Base-by-base conservation (phyloP, 1,139 yeast species). In the Meyerozyma sp. region DNA sequence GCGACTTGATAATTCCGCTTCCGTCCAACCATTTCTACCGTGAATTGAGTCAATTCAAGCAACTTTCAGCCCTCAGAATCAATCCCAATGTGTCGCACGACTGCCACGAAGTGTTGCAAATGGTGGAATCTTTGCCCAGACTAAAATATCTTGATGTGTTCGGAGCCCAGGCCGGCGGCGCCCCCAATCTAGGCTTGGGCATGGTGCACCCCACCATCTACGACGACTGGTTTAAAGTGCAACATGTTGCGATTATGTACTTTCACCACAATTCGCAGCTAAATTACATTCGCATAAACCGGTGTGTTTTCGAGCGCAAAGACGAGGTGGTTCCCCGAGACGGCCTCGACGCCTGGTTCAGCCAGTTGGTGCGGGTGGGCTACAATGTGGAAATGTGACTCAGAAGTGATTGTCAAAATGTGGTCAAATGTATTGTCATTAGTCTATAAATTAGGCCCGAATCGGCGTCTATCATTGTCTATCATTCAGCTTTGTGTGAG, bases 161-260 rank as follows among this genome's bases (percentile, higher is more conserved):
- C 46, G 84, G 83, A 0, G 57, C 68, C 18, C 68, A 70, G 21
- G 74, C 82, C 0, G 80, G 81, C 3, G 82, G 81, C 1, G 66
- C 75, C 0, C 79, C 79, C 5, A 79, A 78, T 54, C 66, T 79
- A 63, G 84, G 83, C 0, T 56, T 76, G 23, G 81, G 77, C 13
- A 75, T 73, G 62, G 63, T 68, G 4, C 79, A 78, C 53, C 81
- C 81, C 4, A 77, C 78, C 2, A 65, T 80, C 2, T 71, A 70
- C 50, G 84, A 79, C 54, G 77, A 75, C 45, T 80, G 84, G 84
- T 66, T 68, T 48, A 68, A 77, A 45, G 79, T 79, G 1, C 81
- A 77, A 49, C 81, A 77, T 51, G 73, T 78, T 8, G 81, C 79
- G 1, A 47, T 66, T 34, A 61, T 67, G 5, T 69, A 70, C 43